Evolutionary conservation across 305 asterid species (phyloP).

Genomic region (Fraxinus platypoda): DNA sequence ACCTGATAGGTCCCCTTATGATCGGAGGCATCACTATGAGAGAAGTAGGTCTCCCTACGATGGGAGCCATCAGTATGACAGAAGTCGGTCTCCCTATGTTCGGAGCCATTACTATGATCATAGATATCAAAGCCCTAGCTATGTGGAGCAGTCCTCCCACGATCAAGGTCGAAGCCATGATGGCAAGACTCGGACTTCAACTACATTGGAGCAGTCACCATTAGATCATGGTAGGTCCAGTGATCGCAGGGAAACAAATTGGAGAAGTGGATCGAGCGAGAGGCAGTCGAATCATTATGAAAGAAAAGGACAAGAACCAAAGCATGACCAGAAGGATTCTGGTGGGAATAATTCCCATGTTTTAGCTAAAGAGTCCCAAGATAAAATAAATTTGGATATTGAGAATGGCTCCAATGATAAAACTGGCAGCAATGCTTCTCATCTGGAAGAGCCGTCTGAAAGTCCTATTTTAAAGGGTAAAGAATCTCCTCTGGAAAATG

Average conservation of each 20-base stretch:
- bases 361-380: conserved; percentile 50
- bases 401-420: conserved; percentile 41
- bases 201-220: conserved; percentile 56
- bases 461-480: conserved; percentile 37
- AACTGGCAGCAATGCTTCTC: conserved; percentile 27
- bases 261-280: conserved; percentile 54
- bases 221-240: conserved; percentile 52
- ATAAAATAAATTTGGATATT: conserved; percentile 41
- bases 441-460: conserved; percentile 38
- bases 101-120: conserved; percentile 43
- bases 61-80: conserved; percentile 42
- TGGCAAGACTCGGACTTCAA: conserved; percentile 62
- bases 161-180: conserved; percentile 57
- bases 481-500: conserved; percentile 61
- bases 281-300: conserved; percentile 51
- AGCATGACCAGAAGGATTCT: conserved; percentile 46
- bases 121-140: conserved; percentile 47
- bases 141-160: conserved; percentile 49
- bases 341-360: conserved; percentile 44
- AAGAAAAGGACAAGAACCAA: conserved; percentile 65
- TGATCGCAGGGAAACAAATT: conserved; percentile 44
- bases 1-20: conserved; percentile 52
- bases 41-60: conserved; percentile 67
- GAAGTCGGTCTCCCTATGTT: conserved; percentile 64
- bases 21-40: conserved; percentile 40